Percentiles rank a stretch among this genome's conserved stretches.
Conservation (phyloP, 495 filamentous ascomycete species). For the Trichoderma erinaceum region DNA sequence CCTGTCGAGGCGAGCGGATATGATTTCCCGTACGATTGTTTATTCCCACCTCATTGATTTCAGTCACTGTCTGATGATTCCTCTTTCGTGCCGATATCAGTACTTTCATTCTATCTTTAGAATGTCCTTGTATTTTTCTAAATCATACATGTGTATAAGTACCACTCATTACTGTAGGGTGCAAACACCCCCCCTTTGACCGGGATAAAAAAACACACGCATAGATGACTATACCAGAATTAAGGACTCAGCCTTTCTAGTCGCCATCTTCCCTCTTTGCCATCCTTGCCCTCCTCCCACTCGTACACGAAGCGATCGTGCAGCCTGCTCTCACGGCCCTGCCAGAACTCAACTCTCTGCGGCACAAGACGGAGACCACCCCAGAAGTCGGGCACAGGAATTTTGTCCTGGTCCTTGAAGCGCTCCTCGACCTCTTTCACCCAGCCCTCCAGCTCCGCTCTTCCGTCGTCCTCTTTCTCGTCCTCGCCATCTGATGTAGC, state of each 20-base stretch:
- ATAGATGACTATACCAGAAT: background rate
- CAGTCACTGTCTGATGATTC: background rate
- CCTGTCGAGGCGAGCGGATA: background rate
- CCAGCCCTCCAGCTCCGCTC: conserved; percentile 57
- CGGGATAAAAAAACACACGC: background rate
- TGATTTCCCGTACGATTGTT: background rate
- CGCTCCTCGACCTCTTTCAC: conserved; percentile 63
- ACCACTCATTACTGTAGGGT: background rate
- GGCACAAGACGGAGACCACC: conserved; percentile 83
- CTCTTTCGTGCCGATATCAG: background rate
- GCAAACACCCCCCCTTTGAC: too few relatives aligned
- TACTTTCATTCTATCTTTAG: background rate
- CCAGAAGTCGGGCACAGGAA: conserved; percentile 92
- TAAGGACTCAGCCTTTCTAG: conserved; percentile 58
- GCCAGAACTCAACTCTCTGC: conserved; percentile 89
- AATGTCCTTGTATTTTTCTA: background rate
- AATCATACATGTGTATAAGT: background rate
- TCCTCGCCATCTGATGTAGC: conserved; percentile 25
- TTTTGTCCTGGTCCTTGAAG: conserved; percentile 68
- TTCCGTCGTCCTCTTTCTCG: conserved; percentile 50
- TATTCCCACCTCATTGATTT: background rate
- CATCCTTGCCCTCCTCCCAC: conserved; percentile 32
- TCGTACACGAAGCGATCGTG: conserved; percentile 92
- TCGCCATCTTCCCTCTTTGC: conserved; percentile 41
- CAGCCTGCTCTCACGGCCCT: conserved; percentile 77